Conservation (phyloP, 805 yeast species). For the Suhomyces pyralidae region DNA sequence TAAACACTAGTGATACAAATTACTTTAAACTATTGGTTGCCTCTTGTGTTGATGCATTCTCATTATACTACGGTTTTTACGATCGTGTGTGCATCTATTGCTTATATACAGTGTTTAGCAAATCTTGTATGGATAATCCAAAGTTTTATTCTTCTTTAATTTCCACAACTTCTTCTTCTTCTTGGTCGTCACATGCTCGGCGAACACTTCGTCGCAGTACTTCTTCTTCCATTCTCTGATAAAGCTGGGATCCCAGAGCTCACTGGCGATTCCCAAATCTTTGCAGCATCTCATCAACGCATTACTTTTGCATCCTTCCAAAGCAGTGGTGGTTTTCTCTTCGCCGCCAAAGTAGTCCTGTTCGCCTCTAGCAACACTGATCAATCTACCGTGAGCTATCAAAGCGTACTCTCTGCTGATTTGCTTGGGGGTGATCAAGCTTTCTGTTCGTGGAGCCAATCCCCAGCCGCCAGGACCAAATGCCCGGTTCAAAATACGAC, state of each 20-base stretch:
- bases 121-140: slow-evolving; percentile 80
- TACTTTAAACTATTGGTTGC: background rate
- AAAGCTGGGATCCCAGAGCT: slow-evolving; percentile 94
- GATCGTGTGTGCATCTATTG: background rate
- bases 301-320: slow-evolving; percentile 95
- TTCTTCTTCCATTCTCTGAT: slow-evolving; percentile 47
- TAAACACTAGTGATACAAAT: background rate
- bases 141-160: slow-evolving; percentile 67
- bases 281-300: slow-evolving; percentile 98
- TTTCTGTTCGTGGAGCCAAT: slow-evolving; percentile 86
- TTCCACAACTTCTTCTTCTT: slow-evolving; percentile 91
- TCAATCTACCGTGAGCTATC: slow-evolving; percentile 82
- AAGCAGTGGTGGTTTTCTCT: slow-evolving; percentile 87
- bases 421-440: slow-evolving; percentile 66
- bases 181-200: slow-evolving; percentile 77
- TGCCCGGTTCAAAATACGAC: slow-evolving; percentile 82
- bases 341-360: slow-evolving; percentile 84
- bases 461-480: slow-evolving; percentile 99
- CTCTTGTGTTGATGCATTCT: background rate
- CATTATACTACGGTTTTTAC: background rate
- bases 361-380: slow-evolving; percentile 92
- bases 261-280: slow-evolving; percentile 94
- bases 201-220: slow-evolving; percentile 77
- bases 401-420: slow-evolving; percentile 90
- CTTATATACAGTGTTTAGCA: slow-evolving; percentile 4